phyloP scores from a whole-genome alignment of 129 eudicot genomes.

The Glebionis coronaria region DNA sequence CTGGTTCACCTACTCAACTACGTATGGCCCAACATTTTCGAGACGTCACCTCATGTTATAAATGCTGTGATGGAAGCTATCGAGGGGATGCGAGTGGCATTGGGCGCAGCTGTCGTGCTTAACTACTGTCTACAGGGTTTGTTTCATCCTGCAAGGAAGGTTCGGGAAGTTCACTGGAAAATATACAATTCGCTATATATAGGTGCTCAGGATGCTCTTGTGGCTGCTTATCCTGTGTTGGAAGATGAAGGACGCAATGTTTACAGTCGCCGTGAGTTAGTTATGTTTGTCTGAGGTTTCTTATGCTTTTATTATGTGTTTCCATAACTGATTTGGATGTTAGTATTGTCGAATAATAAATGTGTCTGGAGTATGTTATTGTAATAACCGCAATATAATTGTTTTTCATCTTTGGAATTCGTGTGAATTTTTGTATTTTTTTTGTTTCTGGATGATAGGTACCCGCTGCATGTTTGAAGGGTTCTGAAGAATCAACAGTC shows the following conservation, averaged over 20 bases:
- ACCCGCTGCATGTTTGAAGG: not conserved
- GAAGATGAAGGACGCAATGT: slow-evolving; percentile 80
- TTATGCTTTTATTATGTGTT: slow-evolving; percentile 4
- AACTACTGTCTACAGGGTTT: slow-evolving; percentile 92
- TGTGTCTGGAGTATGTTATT: not conserved
- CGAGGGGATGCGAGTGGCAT: slow-evolving; percentile 96
- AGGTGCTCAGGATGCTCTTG: slow-evolving; percentile 94
- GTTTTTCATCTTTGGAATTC: not conserved
- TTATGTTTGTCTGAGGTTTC: slow-evolving; percentile 57
- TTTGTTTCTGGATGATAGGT: slow-evolving; percentile 5
- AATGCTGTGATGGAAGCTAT: slow-evolving; percentile 97
- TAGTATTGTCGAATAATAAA: slow-evolving; percentile 2
- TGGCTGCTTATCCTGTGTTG: slow-evolving; percentile 77
- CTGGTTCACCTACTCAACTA: slow-evolving; percentile 80
- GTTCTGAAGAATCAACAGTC: not conserved
- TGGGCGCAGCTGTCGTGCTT: slow-evolving; percentile 81
- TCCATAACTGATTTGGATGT: slow-evolving; percentile 10
- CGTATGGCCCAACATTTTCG: slow-evolving; percentile 98
- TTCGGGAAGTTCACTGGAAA: slow-evolving; percentile 96
- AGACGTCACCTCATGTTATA: slow-evolving; percentile 92
- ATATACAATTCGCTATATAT: slow-evolving; percentile 88
- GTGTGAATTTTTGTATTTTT: not conserved
- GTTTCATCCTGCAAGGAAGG: slow-evolving; percentile 98
- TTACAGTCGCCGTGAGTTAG: slow-evolving; percentile 78
- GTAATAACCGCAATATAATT: not conserved